Base-by-base conservation (phyloP, 2,329 filamentous ascomycete genomes). In the Periconia digitata region DNA sequence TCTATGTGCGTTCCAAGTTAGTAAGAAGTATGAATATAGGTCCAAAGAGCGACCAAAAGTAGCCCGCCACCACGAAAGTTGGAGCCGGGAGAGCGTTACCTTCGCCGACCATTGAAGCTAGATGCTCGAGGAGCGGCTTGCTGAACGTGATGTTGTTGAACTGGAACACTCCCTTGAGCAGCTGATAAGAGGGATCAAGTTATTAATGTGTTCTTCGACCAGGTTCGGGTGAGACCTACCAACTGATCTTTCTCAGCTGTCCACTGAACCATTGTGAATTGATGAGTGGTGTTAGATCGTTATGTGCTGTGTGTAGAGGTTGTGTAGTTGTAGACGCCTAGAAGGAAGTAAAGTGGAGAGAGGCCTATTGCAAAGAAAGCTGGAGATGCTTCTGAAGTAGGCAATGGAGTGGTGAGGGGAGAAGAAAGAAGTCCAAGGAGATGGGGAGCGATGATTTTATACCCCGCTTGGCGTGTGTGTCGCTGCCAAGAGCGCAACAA, bases 121-220 rank as follows among this genome's bases (percentile, higher is more conserved):
- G 50, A 15, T 57, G 37, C 27, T 57, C 13, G 21, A 54, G 37
- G 20, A 62, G 50, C 12, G 39, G 23, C 1, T 37, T 32, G 27
- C 21, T 46, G 42, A 41, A 32, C 32, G 50, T 60, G 47, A 64
- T 53, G 16, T 62, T 48, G 18, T 22, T 38, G 34, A 51, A 52
- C 34, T 61, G 48, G 39, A 64, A 55, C 40, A 66, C 41, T 2
- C 53, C 55, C 8, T 45, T 29, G 5, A 66, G 50, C 18, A 66
- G 46, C 63, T 66, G 34, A n/a, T n/a, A n/a, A n/a, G n/a, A 6
- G n/a, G 18, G 13, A 4, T 17, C 35, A 15, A 36, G 17, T 34
- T 3, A 17, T 3, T n/a, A 22, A 8, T 2, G 10, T 10, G 27
- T 21, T 8, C 15, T 10, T 38, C 27, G 16, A 27, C 10, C 13